Evolutionary conservation across 2,329 filamentous ascomycete genomes (phyloP).

Genomic region (Bipolaris cookei): DNA sequence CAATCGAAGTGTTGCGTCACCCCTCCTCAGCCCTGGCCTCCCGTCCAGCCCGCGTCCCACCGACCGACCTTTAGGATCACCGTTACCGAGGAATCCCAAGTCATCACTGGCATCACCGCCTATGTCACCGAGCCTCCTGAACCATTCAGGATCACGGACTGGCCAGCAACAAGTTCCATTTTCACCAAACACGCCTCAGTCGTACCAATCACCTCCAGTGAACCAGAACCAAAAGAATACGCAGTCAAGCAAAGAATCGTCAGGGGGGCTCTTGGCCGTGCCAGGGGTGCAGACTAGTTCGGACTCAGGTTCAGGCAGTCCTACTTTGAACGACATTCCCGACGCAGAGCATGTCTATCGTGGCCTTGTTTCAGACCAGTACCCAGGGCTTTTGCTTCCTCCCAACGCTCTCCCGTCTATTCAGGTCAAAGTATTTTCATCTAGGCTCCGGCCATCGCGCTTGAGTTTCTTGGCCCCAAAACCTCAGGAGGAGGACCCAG

Average conservation of each 20-base stretch:
- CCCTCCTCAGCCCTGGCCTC: slow-evolving; percentile 67
- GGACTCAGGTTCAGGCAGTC: slow-evolving; percentile 40
- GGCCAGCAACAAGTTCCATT: slow-evolving; percentile 76
- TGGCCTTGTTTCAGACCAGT: slow-evolving; percentile 83
- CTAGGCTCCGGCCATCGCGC: slow-evolving; percentile 89
- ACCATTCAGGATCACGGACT: slow-evolving; percentile 71
- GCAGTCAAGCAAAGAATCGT: slow-evolving; percentile 32
- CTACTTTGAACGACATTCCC: slow-evolving; percentile 37
- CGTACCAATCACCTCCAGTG: slow-evolving; percentile 62
- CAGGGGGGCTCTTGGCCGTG: slow-evolving; percentile 38
- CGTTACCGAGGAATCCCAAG: slow-evolving; percentile 63
- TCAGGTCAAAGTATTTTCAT: slow-evolving; percentile 86
- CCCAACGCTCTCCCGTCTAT: slow-evolving; percentile 89
- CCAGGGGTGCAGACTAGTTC: slow-evolving; percentile 44
- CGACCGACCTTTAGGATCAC: slow-evolving; percentile 65
- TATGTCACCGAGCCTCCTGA: slow-evolving; percentile 67
- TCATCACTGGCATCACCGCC: slow-evolving; percentile 68
- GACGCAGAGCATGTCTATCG: slow-evolving; percentile 66
- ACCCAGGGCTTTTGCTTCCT: slow-evolving; percentile 81
- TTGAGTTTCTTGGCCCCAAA: slow-evolving; percentile 82
- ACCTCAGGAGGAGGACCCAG: slow-evolving; percentile 86
- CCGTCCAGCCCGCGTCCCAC: slow-evolving; percentile 67
- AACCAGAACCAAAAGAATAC: slow-evolving; percentile 47
- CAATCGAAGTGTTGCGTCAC: slow-evolving; percentile 51
- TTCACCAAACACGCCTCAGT: slow-evolving; percentile 71